Base-by-base conservation (phyloP, 306 rosid species). In the Senna tora region DNA sequence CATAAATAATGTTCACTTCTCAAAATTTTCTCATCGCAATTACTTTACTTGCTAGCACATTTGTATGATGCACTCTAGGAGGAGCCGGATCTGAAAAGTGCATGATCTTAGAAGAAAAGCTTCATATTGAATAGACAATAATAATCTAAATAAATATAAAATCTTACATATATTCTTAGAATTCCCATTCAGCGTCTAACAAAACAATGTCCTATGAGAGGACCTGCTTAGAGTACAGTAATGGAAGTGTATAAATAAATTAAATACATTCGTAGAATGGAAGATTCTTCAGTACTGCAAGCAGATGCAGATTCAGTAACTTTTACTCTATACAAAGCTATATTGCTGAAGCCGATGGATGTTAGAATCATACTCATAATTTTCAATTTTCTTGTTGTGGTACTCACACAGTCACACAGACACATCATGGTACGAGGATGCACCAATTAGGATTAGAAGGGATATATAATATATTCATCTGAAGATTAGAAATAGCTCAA, bases 281-380 rank as follows among this genome's bases (percentile, higher is more conserved):
- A 25, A 14, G 46, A 16, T 46, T 28, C 65, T 71, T 56, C 58
- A 62, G 71, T 7, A 36, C 75, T 60, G n/a, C n/a, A n/a, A n/a
- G n/a, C n/a, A n/a, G 61, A 74, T 69, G 80, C 67, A 58, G 22
- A 10, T 77, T 77, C 69, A 21, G 72, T 81, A 66, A 46, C 69
- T 77, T 76, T 53, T 77, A 87, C 77, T 74, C 92, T 90, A 81
- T 87, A 93, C 93, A 89, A 0, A 69, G 59, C 71, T 69, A 79
- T 74, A 79, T 65, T 5, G 81, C 85, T 85, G 82, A 70, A 25
- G 88, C 85, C 86, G 82, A 70, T 32, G 88, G 82, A 67, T 32
- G 92, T 91, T 90, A 94, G 92, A 82, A 89, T 82, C 86, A 87
- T 72, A 64, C 79, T 83, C 84, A 63, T 84, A 1, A 58, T 15